Evolutionary conservation across 2,329 filamentous ascomycete species (phyloP).

Genomic region (Fusarium austroafricanum): DNA sequence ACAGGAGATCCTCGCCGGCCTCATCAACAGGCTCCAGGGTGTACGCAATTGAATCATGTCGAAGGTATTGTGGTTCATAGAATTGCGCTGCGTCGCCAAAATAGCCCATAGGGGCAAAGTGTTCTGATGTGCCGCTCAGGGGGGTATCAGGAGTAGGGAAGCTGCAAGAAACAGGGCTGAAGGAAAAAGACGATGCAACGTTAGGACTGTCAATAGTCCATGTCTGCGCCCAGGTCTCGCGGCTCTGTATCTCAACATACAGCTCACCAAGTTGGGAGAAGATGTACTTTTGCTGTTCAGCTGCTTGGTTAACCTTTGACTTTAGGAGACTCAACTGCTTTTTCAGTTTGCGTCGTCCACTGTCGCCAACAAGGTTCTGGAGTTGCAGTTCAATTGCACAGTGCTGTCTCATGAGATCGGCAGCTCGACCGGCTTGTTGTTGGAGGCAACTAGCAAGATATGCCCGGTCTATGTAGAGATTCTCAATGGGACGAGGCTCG

Average conservation of each 20-base stretch:
- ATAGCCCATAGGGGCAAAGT: slow-evolving; percentile 49
- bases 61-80: slow-evolving; percentile 1
- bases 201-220: slow-evolving; percentile 21
- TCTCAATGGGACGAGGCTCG: slow-evolving; percentile 55
- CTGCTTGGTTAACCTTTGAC: slow-evolving; percentile 57
- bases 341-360: slow-evolving; percentile 49
- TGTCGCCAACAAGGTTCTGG: slow-evolving; percentile 37
- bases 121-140: slow-evolving; percentile 46
- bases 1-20: slow-evolving; percentile 33
- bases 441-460: slow-evolving; percentile 59
- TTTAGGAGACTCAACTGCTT: slow-evolving; percentile 58
- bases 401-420: slow-evolving; percentile 55
- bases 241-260: slow-evolving; percentile 60
- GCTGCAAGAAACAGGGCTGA: slow-evolving; percentile 27
- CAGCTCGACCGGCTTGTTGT: slow-evolving; percentile 53
- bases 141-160: slow-evolving; percentile 38
- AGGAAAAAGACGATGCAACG: slow-evolving; percentile 18
- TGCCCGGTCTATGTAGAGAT: slow-evolving; percentile 58
- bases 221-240: slow-evolving; percentile 53
- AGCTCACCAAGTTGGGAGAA: slow-evolving; percentile 61
- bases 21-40: slow-evolving; percentile 46
- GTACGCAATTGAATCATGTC: neutral
- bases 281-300: slow-evolving; percentile 60
- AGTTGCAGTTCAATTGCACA: slow-evolving; percentile 52
- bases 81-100: slow-evolving; percentile 21